Base-by-base conservation (phyloP, 192 early-diverging fungal genomes). In the Entomortierella parvispora region DNA sequence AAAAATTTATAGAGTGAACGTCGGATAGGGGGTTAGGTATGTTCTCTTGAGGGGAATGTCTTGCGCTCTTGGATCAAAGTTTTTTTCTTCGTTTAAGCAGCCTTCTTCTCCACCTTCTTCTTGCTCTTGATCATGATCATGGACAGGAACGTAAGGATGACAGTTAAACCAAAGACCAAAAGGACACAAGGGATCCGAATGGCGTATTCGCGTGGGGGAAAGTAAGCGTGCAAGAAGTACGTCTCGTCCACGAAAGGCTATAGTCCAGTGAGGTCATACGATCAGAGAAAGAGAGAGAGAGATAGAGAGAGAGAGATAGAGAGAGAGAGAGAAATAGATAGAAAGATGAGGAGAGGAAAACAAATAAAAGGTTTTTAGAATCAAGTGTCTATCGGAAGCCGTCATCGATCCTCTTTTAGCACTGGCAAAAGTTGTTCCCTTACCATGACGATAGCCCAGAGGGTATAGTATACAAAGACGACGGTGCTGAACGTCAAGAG, bases 401-500 rank as follows among this genome's bases (percentile, higher is more conserved):
- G 52, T 17, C 9, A 54, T 54, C 9, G 25, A 29, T 14, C 8
- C 6, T 2, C 40, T 33, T 57, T 20, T 57, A 15, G 22, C 31
- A 33, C 9, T 54, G 8, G 31, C 25, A 26, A 11, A 54, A 4
- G 8, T 15, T 49, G 28, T 10, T 14, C 20, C 22, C 68, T 65
- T 83, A 93, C 93, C 87, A 97, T 89, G 23, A 96, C 81, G 33
- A 97, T 85, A 2, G 92, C 91, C 96, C 96, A 97, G 51, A 90
- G 82, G 20, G 94, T 90, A 82, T 96, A 97, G 79, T 97, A 97
- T 50, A 86, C 63, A 78, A 96, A 96, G 46, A 95, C 89, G 45
- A 88, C 80, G 25, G 88, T 78, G 44, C 92, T 90, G 53, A 93
- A 66, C 9, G 84, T 81, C 44, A 95, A 83, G 20, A 95, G 81